Base-by-base conservation (phyloP, 257 asterid genomes). In the Rauvolfia tetraphylla region DNA sequence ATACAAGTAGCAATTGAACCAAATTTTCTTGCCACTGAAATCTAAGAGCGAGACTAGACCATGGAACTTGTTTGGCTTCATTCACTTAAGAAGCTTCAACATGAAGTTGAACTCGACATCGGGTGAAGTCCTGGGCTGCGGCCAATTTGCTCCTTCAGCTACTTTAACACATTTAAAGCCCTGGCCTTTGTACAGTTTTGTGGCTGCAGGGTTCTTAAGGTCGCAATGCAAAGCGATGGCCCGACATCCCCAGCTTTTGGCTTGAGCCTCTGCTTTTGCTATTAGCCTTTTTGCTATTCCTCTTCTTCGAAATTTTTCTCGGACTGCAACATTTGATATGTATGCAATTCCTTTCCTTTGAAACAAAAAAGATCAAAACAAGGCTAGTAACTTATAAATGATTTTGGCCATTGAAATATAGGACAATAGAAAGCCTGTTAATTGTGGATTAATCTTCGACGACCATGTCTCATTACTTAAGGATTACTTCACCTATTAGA, bases 271-370 rank as follows among this genome's bases (percentile, higher is more conserved):
- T 0, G 98, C 98, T 83, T 89, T 85, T 5, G 91, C 86, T 18
- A 94, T 68, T 13, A 94, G 91, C 76, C 74, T 84, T 80, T 86
- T 94, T 0, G 88, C 97, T 78, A 94, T 90, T 72, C 98, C 97
- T 81, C 90, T 94, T 48, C 92, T 81, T 1, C 97, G 93, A 41
- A 78, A 90, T 42, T 77, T 84, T 76, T 87, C 95, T 41, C 90
- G 90, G 11, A 94, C 96, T 0, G 97, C 98, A 54, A 94, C 97
- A 38, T 94, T 94, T 54, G 98, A 94, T 89, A 94, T 82, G 71
- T 94, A 94, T 0, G 98, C 97, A 61, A 94, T 87, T 78, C 95
- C 95, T 69, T 86, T 89, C 95, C 98, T 94, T 73, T 53, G 29
- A 57, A 42, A 29, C 1, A 9, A 22, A 31, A 73, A 41, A 8